Evolutionary conservation across 352 stramenopile genomes (phyloP).

Genomic region (Phytophthora fragariaefolia): DNA sequence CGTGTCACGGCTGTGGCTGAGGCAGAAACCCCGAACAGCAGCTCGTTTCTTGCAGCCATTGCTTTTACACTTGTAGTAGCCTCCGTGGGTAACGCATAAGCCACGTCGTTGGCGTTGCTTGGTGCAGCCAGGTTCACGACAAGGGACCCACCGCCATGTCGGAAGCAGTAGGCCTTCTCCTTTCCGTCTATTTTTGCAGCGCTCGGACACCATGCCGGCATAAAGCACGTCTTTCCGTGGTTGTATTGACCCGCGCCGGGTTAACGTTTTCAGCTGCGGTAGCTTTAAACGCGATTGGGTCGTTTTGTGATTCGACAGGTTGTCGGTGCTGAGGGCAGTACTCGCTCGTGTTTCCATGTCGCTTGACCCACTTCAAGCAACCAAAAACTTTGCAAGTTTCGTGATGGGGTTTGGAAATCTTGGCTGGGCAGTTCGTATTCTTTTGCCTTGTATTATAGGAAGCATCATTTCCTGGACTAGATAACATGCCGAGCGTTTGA

Average conservation of each 20-base stretch:
- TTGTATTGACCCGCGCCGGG: no score
- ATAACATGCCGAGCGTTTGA: background rate
- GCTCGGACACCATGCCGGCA: background rate
- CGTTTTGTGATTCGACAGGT: background rate
- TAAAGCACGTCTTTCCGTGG: background rate
- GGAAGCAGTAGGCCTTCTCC: constrained; percentile 5
- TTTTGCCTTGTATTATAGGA: background rate
- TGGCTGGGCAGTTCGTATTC: background rate
- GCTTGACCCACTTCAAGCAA: constrained; percentile 5
- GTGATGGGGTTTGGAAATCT: background rate
- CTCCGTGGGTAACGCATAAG: constrained; percentile 2
- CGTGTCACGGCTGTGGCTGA: background rate
- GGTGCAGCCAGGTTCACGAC: background rate
- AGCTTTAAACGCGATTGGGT: background rate
- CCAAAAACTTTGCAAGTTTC: background rate
- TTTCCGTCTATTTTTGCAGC: background rate
- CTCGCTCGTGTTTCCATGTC: background rate
- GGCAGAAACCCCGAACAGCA: background rate
- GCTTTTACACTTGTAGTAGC: background rate
- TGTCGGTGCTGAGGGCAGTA: background rate
- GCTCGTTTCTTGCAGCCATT: background rate
- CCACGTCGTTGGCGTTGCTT: background rate
- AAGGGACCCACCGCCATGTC: constrained; percentile 1
- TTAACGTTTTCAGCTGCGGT: background rate
- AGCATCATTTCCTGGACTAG: background rate